These are phyloP conservation scores for Myrica gale DNA, from an alignment of 306 rosid species.

Conservation along the genomic window DNA sequence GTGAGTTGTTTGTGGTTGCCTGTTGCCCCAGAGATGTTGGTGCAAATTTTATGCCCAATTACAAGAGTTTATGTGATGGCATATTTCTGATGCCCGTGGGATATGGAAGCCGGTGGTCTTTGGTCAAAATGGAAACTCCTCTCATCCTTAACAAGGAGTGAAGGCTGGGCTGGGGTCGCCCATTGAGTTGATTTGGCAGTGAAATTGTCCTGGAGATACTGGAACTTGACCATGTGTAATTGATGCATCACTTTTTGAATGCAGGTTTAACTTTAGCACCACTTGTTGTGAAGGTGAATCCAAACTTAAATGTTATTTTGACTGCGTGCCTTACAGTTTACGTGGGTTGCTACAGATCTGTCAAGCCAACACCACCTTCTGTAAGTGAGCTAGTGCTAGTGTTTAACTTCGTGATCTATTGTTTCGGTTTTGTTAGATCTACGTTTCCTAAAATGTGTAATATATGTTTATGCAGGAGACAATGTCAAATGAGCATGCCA, in stretches of 20 bases:
- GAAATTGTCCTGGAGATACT: not conserved
- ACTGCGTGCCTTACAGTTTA: constrained; percentile 86
- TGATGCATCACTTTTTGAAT: constrained; percentile 23
- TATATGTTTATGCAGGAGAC: constrained; percentile 74
- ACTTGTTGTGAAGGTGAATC: constrained; percentile 80
- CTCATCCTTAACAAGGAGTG: not conserved
- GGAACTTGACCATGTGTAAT: constrained; percentile 1
- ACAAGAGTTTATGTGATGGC: not conserved
- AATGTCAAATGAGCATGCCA: constrained; percentile 97
- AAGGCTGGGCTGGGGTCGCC: not conserved
- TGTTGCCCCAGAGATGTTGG: not conserved
- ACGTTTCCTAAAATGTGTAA: constrained; percentile 20
- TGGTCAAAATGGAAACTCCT: not conserved
- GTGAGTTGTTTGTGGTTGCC: not conserved
- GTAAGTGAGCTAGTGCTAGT: constrained; percentile 45
- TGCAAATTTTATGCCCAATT: not conserved
- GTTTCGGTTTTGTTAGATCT: not conserved
- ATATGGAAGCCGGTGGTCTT: not conserved
- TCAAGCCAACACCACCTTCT: constrained; percentile 92
- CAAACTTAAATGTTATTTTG: constrained; percentile 81
- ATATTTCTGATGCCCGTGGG: not conserved
- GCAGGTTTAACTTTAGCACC: constrained; percentile 95
- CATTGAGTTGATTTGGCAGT: too few species aligned
- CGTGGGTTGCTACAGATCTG: constrained; percentile 96
- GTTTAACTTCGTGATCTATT: not conserved